A percentile compares a stretch with the other conserved stretches of the same genome.
These are phyloP conservation scores for Rhizoclosmatium sp. DNA, from an alignment of 192 early-diverging fungal genomes.

Conservation along the genomic window DNA sequence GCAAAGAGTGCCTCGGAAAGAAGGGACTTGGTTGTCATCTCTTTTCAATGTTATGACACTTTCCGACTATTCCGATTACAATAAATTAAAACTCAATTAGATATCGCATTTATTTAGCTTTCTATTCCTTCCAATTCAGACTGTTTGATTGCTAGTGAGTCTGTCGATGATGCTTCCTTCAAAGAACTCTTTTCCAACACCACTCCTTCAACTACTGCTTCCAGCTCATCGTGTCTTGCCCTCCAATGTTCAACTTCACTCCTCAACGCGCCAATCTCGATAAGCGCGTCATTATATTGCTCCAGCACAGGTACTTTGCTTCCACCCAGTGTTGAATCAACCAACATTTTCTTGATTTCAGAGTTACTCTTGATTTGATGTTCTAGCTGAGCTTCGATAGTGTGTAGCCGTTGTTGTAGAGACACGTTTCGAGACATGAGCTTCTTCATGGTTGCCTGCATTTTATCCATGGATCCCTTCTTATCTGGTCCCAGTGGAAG, in stretches of 20 bases:
- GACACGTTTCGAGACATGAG: conserved; percentile 31
- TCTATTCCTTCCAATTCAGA: too few relatives aligned
- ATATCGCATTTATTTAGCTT: too few relatives aligned
- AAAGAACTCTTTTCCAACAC: conserved; percentile 12
- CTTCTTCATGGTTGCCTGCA: conserved; percentile 28
- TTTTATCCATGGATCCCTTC: conserved; percentile 10
- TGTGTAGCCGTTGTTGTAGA: conserved; percentile 34
- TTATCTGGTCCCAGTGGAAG: background rate
- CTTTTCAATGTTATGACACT: too few relatives aligned
- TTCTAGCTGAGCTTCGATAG: conserved; percentile 29
- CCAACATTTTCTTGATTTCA: conserved; percentile 43
- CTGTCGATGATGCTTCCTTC: background rate
- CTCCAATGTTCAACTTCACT: conserved; percentile 36
- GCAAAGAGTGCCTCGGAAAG: too few relatives aligned
- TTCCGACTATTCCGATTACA: too few relatives aligned
- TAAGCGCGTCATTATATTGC: conserved; percentile 44
- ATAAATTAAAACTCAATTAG: too few relatives aligned
- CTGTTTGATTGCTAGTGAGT: too few relatives aligned
- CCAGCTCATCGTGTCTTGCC: conserved; percentile 40
- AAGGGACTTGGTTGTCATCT: too few relatives aligned
- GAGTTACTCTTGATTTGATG: conserved; percentile 37
- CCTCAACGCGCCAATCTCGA: conserved; percentile 42
- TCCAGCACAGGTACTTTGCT: conserved; percentile 13
- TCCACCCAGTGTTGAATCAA: conserved; percentile 11
- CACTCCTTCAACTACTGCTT: conserved; percentile 35